A percentile compares a stretch with the other conserved stretches of the same genome.
Conservation (phyloP, 345 rosid species). For the Litchi chinensis region DNA sequence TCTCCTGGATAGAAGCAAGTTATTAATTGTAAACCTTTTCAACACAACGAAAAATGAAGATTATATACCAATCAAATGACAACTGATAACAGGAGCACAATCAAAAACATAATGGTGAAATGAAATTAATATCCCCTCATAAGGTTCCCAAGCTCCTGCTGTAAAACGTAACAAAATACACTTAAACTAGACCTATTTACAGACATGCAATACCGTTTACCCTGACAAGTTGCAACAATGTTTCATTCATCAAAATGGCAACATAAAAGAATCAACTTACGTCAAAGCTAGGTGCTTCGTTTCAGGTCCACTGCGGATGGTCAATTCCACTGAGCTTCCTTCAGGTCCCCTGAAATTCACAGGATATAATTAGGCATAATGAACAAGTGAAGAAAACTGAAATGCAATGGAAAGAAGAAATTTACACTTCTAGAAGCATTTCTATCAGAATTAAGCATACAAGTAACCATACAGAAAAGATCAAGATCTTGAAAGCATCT, state of each 20-base stretch:
- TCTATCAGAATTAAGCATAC: neutral
- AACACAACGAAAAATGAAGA: constrained; percentile 1
- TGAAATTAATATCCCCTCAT: neutral
- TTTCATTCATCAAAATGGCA: constrained; percentile 1
- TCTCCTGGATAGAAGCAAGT: constrained; percentile 53
- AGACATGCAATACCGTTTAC: constrained; percentile 1
- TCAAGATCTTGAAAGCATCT: neutral
- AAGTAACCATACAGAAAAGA: neutral
- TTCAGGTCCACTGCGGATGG: constrained; percentile 73
- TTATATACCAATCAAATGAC: neutral
- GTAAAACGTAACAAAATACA: constrained; percentile 2
- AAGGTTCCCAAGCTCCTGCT: neutral
- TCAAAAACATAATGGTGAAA: neutral
- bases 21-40: constrained; percentile 7
- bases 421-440: neutral
- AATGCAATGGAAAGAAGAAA: neutral
- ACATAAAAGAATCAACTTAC: constrained; percentile 40
- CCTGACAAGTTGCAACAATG: neutral
- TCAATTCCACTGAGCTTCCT: constrained; percentile 84
- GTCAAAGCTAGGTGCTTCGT: constrained; percentile 64
- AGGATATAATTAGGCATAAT: constrained; percentile 18
- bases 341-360: constrained; percentile 80
- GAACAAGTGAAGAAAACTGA: constrained; percentile 10
- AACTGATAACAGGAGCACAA: constrained; percentile 8
- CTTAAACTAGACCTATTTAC: neutral